Percentiles rank a stretch among this genome's conserved stretches.
These are phyloP conservation scores for Aspergillus versicolor DNA, from an alignment of 2,329 filamentous ascomycete genomes.

Conservation along the genomic window DNA sequence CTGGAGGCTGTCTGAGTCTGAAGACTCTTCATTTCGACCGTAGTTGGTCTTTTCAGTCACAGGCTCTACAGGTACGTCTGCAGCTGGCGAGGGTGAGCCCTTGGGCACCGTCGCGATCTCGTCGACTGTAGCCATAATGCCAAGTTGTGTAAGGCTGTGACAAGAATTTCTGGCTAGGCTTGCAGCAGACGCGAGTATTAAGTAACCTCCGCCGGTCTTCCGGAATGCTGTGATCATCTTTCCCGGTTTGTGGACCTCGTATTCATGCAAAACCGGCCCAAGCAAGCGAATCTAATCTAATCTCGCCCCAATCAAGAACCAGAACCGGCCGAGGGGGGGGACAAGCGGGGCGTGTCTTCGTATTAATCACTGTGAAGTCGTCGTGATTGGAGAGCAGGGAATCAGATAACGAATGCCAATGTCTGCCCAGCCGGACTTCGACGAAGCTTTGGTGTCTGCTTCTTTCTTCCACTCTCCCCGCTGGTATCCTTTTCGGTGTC, in stretches of 20 bases:
- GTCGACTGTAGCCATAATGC: background rate
- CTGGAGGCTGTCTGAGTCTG: conserved; percentile 15
- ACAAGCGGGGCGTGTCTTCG: background rate
- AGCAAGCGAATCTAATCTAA: conserved; percentile 9
- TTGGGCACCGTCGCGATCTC: background rate
- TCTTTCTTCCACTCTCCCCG: background rate
- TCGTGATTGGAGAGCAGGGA: background rate
- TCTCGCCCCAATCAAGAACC: background rate
- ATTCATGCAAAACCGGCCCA: background rate
- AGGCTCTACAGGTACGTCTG: background rate
- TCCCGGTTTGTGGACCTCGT: too few relatives aligned
- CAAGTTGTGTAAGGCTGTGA: background rate
- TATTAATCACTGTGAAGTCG: too few relatives aligned
- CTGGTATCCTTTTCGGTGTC: background rate
- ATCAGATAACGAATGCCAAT: conserved; percentile 8
- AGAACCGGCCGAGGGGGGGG: background rate
- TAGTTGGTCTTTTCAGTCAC: background rate
- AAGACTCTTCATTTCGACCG: conserved; percentile 9
- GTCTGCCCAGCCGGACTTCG: background rate
- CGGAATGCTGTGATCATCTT: too few relatives aligned
- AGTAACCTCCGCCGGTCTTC: too few relatives aligned
- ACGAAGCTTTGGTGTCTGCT: too few relatives aligned
- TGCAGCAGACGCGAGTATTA: too few relatives aligned
- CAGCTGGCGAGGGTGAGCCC: background rate
- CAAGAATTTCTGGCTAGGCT: too few relatives aligned